phyloP scores from a whole-genome alignment of 2,329 filamentous ascomycete species.

The Aphanoascus verrucosus region DNA sequence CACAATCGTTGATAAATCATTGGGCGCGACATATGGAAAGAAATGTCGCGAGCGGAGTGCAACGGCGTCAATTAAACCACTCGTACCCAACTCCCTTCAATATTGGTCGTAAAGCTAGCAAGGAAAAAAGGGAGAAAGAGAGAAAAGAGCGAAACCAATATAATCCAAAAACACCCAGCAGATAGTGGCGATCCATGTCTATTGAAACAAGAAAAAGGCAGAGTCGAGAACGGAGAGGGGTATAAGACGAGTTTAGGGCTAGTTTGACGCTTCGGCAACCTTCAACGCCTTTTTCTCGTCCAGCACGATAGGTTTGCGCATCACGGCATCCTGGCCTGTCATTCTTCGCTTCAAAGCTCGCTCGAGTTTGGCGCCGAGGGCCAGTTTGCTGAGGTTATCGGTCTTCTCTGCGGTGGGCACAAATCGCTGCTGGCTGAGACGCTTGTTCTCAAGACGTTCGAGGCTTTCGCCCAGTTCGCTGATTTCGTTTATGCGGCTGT shows the following conservation, averaged over 20 bases:
- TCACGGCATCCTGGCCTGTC: conserved; percentile 71
- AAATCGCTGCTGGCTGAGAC: conserved; percentile 71
- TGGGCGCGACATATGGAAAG: not conserved
- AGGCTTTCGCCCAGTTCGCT: conserved; percentile 69
- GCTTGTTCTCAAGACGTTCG: conserved; percentile 82
- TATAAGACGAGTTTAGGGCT: conserved; percentile 1
- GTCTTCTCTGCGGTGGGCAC: conserved; percentile 67
- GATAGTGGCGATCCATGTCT: not conserved
- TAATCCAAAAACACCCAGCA: not conserved
- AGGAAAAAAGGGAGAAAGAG: not conserved
- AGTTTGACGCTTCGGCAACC: conserved; percentile 10
- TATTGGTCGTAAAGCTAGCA: not conserved
- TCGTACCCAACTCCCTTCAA: not conserved
- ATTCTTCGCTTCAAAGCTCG: conserved; percentile 76
- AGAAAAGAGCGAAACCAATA: not conserved
- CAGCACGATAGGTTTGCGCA: conserved; percentile 52
- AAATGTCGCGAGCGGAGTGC: not conserved
- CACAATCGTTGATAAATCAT: not conserved
- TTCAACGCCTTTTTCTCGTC: conserved; percentile 29
- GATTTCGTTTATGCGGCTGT: conserved; percentile 52
- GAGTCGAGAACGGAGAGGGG: not conserved
- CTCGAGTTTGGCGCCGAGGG: conserved; percentile 81
- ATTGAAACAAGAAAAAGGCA: not conserved
- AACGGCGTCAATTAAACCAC: not conserved
- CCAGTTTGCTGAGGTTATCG: conserved; percentile 72